phyloP scores from a whole-genome alignment of 805 yeast species.

The Metschnikowia bowlesiae region DNA sequence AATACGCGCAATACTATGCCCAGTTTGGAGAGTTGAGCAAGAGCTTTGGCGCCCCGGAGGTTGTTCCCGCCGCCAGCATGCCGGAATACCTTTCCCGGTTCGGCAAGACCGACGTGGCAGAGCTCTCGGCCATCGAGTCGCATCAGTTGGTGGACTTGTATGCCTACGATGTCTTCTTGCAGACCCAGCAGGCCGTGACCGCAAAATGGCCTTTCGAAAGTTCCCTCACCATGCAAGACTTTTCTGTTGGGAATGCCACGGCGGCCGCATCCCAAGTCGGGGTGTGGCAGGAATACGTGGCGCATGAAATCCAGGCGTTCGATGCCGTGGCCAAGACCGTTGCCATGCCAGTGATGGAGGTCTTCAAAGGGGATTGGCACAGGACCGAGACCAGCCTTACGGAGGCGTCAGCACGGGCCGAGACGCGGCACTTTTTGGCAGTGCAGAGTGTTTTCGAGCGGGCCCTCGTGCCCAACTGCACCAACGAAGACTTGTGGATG shows the following conservation, averaged over 20 bases:
- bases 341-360: neutral
- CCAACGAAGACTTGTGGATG: constrained; percentile 61
- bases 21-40: constrained; percentile 38
- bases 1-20: constrained; percentile 74
- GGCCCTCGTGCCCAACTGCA: constrained; percentile 65
- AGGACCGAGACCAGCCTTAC: neutral
- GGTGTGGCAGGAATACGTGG: constrained; percentile 62
- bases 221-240: constrained; percentile 52
- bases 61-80: constrained; percentile 17
- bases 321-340: neutral
- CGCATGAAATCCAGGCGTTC: constrained; percentile 39
- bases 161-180: constrained; percentile 38
- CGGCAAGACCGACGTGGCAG: constrained; percentile 19
- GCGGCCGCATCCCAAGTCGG: constrained; percentile 42
- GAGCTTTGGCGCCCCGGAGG: constrained; percentile 27
- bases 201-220: constrained; percentile 73
- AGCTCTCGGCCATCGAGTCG: constrained; percentile 34
- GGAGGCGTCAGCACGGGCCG: neutral
- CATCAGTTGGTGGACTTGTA: constrained; percentile 41
- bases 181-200: constrained; percentile 50
- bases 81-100: constrained; percentile 21
- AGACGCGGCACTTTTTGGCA: constrained; percentile 18
- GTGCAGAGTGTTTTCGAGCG: constrained; percentile 61
- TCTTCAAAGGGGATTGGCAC: neutral
- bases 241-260: constrained; percentile 36